Conservation (phyloP, 139 green algal genomes). For the Zygnema cylindricum region DNA sequence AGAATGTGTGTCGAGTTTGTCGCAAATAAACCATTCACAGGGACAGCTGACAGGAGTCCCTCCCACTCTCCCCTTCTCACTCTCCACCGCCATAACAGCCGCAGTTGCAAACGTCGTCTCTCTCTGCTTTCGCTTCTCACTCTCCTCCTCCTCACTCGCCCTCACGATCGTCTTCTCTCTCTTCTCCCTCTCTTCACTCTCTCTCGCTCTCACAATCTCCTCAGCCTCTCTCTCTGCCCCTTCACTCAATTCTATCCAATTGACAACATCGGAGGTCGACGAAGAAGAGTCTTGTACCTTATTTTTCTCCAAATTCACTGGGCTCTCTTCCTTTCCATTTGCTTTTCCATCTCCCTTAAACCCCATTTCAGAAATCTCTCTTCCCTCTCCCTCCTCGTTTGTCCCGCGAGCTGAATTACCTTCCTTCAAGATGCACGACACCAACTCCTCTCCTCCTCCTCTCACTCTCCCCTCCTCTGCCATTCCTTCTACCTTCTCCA, state of each 20-base stretch:
- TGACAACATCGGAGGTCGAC: conserved; percentile 5
- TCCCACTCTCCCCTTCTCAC: neutral
- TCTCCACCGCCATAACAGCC: neutral
- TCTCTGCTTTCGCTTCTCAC: neutral
- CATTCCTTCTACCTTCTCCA: neutral
- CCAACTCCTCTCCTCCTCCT: neutral
- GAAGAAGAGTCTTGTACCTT: too few relatives aligned
- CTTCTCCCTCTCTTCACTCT: conserved; percentile 36
- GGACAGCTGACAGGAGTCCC: conserved; percentile 20
- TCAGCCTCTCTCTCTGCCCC: conserved; percentile 4
- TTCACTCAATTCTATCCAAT: conserved; percentile 11
- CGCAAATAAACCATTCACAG: conserved; percentile 62
- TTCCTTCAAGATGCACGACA: too few relatives aligned
- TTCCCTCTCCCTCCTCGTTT: neutral
- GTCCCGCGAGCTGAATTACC: too few relatives aligned
- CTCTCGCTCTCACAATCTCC: neutral
- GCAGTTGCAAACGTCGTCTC: neutral
- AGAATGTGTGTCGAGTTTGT: conserved; percentile 41
- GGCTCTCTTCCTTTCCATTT: neutral
- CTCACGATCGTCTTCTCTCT: conserved; percentile 1
- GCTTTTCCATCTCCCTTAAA: neutral
- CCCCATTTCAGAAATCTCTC: neutral
- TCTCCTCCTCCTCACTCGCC: neutral
- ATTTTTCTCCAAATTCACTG: too few relatives aligned
- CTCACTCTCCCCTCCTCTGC: neutral